These are phyloP conservation scores for Nemania abortiva DNA, from an alignment of 2,329 filamentous ascomycete species.

Conservation along the genomic window DNA sequence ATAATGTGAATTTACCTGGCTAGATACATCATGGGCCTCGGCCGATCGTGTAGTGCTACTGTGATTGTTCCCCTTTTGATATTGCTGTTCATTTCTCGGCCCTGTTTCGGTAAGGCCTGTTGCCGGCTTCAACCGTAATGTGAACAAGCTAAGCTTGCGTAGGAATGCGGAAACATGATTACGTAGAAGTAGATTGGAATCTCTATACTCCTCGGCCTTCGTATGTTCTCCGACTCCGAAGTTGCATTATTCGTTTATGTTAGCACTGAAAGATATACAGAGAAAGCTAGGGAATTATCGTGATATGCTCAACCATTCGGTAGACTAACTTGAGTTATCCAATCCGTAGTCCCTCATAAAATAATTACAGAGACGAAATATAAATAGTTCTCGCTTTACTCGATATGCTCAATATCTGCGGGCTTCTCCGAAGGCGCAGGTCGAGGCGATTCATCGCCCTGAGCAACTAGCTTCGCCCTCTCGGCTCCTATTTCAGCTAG, in stretches of 20 bases:
- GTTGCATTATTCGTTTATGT: not conserved
- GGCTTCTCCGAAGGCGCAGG: constrained; percentile 24
- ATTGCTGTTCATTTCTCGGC: not conserved
- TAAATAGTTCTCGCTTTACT: not conserved
- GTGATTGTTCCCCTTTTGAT: not conserved
- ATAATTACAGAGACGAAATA: not conserved
- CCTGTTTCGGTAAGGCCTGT: not conserved
- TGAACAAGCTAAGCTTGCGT: not conserved
- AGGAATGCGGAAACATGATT: not conserved
- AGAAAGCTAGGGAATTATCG: not conserved
- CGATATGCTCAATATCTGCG: constrained; percentile 33
- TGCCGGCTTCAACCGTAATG: not conserved
- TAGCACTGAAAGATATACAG: not conserved
- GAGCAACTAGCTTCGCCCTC: constrained; percentile 25
- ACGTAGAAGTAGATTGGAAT: not conserved
- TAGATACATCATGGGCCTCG: not conserved
- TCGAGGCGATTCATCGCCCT: constrained; percentile 15
- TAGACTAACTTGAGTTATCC: not conserved
- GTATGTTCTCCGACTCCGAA: not conserved
- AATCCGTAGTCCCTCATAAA: not conserved
- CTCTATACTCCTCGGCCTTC: not conserved
- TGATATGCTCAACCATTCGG: not conserved
- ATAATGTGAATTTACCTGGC: not conserved
- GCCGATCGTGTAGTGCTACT: not conserved
- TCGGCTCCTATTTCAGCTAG: constrained; percentile 36